Evolutionary conservation across 1,284 basidiomycete genomes (phyloP).

Genomic region (Ceratobasidium sp.): DNA sequence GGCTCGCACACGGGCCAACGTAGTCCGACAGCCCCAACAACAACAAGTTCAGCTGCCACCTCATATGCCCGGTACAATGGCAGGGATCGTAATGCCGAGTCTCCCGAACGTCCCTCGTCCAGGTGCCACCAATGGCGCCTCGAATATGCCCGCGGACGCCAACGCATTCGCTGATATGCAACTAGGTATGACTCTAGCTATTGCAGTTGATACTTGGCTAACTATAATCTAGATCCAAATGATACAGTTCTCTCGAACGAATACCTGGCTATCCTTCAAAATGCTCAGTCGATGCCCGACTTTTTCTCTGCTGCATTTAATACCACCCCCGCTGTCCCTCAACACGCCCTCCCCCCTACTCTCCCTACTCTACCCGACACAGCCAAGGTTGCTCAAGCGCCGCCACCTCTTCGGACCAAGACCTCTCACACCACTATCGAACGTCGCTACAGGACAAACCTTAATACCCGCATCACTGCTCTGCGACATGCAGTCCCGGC

Average conservation of each 20-base stretch:
- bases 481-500: slow-evolving; percentile 84
- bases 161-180: slow-evolving; percentile 28
- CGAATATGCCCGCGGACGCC: not conserved
- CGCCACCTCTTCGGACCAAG: slow-evolving; percentile 54
- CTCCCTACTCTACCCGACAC: slow-evolving; percentile 19
- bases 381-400: not conserved
- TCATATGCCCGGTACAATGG: slow-evolving; percentile 16
- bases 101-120: slow-evolving; percentile 9
- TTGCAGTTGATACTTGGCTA: not conserved
- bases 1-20: slow-evolving; percentile 23
- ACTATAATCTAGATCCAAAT: slow-evolving; percentile 13
- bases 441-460: slow-evolving; percentile 85
- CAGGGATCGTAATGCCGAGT: slow-evolving; percentile 34
- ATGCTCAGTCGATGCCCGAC: slow-evolving; percentile 33
- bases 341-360: not conserved
- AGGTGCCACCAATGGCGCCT: not conserved
- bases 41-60: slow-evolving; percentile 6
- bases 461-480: slow-evolving; percentile 86
- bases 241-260: slow-evolving; percentile 22
- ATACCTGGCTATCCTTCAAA: slow-evolving; percentile 36
- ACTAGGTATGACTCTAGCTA: slow-evolving; percentile 7
- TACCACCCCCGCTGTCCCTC: not conserved
- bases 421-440: slow-evolving; percentile 92
- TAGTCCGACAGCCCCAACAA: slow-evolving; percentile 3
- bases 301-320: slow-evolving; percentile 34